These are phyloP conservation scores for Pseudozyma tsukubaensis DNA, from an alignment of 1,284 basidiomycete species.

Conservation along the genomic window DNA sequence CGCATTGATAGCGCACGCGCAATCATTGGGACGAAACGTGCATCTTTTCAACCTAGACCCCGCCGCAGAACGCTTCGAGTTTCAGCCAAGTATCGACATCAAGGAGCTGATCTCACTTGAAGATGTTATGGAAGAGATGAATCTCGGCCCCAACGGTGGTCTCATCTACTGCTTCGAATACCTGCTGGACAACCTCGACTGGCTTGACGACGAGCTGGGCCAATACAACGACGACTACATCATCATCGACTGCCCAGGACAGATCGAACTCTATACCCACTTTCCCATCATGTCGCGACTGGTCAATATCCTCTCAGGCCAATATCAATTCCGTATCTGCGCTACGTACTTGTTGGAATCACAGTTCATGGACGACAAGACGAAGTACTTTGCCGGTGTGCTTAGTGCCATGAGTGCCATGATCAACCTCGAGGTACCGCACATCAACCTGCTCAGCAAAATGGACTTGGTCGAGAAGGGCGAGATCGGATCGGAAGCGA, in stretches of 20 bases:
- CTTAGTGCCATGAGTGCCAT: slow-evolving; percentile 98
- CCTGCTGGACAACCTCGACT: slow-evolving; percentile 95
- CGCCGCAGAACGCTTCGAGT: slow-evolving; percentile 93
- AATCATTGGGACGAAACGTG: slow-evolving; percentile 81
- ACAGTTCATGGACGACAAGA: slow-evolving; percentile 80
- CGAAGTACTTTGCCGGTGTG: slow-evolving; percentile 99
- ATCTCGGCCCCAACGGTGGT: slow-evolving; percentile 96
- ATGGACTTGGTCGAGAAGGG: slow-evolving; percentile 91
- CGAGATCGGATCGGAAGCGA: slow-evolving; percentile 72
- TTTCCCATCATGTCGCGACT: slow-evolving; percentile 94
- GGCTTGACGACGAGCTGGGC: slow-evolving; percentile 97
- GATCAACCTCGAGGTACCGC: slow-evolving; percentile 95
- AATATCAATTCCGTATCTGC: slow-evolving; percentile 66
- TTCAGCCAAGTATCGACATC: slow-evolving; percentile 93
- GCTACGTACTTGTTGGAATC: slow-evolving; percentile 88
- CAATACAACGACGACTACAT: slow-evolving; percentile 94
- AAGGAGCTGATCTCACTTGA: slow-evolving; percentile 90
- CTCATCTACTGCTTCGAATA: slow-evolving; percentile 99
- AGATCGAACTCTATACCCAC: slow-evolving; percentile 99
- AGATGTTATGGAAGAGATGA: slow-evolving; percentile 96
- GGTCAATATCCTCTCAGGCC: slow-evolving; percentile 73
- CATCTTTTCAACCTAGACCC: slow-evolving; percentile 98
- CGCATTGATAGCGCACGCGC: slow-evolving; percentile 89
- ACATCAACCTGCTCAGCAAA: slow-evolving; percentile 98
- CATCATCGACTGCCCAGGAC: slow-evolving; percentile 96